Conservation (phyloP, 2,329 filamentous ascomycete species). For the Thelonectria blattea region DNA sequence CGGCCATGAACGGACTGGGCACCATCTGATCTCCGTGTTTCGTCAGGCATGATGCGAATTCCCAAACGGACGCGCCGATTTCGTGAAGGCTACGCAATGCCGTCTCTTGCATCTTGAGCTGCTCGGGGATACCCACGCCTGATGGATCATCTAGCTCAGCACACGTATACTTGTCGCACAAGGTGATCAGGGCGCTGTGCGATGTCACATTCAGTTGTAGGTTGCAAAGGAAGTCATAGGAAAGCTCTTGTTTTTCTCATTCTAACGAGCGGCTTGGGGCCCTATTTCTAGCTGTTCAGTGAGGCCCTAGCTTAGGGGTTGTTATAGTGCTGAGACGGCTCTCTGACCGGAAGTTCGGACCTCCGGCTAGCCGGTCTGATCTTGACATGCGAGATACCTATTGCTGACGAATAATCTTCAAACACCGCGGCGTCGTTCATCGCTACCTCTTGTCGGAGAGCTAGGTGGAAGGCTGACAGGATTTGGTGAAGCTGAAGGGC, state of each 20-base stretch:
- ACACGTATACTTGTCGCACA: constrained; percentile 16
- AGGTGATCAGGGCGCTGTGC: constrained; percentile 12
- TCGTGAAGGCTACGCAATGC: constrained; percentile 7
- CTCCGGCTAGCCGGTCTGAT: too few species aligned
- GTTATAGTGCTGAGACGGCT: too few species aligned
- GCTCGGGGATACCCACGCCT: constrained; percentile 16
- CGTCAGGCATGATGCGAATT: constrained; percentile 3
- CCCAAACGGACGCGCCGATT: constrained; percentile 1
- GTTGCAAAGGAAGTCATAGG: too few species aligned
- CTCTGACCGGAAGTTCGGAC: too few species aligned
- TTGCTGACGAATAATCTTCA: constrained; percentile 6
- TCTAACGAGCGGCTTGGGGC: too few species aligned
- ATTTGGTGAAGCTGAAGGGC: constrained; percentile 7
- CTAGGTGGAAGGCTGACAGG: constrained; percentile 9
- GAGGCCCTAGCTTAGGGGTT: too few species aligned
- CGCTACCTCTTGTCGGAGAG: constrained; percentile 4
- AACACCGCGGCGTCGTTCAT: too few species aligned
- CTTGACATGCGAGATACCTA: constrained; percentile 1
- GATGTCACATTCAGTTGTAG: neutral
- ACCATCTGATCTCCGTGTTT: neutral
- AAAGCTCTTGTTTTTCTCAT: too few species aligned
- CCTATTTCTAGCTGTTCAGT: too few species aligned
- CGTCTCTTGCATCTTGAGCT: constrained; percentile 13
- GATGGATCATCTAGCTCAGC: constrained; percentile 14
- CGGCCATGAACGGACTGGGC: constrained; percentile 6